Base-by-base conservation (phyloP, 2,329 filamentous ascomycete species). In the Colletotrichum filicis region DNA sequence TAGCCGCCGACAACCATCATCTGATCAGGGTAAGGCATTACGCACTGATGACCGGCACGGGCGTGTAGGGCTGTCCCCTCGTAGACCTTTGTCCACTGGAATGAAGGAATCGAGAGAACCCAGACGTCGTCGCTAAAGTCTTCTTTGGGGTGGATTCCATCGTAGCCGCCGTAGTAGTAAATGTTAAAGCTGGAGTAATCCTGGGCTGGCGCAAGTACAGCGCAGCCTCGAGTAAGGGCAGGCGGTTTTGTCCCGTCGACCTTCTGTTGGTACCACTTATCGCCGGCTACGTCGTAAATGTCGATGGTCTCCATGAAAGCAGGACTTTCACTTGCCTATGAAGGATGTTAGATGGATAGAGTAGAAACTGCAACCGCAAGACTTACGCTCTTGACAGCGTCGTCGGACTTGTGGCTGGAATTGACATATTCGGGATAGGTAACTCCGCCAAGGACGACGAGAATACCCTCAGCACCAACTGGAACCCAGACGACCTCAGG, bases 161-260 rank as follows among this genome's bases (percentile, higher is more conserved):
- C 83, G 78, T 93, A 95, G 0, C 94, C 94, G 19, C 93, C 94
- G 77, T 95, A 97, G 83, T 94, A 94, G 84, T 96, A 95, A 62
- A 97, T 92, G 79, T 95, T 95, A 81, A 92, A 94, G 71, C 92
- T 95, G 12, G 92, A 93, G 42, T 86, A 87, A 78, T 95, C 93
- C 57, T 90, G 86, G 16, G 94, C 92, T 0, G 90, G 86, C n/a
- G 90, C 93, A 1, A 94, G 90, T 0, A 95, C 92, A 4, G 93
- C 92, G 78, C 94, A 97, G 79, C 92, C 87, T 87, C 93, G 80
- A 82, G 93, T 79, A 82, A 89, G 80, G 84, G 90, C 83, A 0
- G 91, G 89, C 0, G 89, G 90, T 30, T 1, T 62, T 0, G 86
- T 85, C 2, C 89, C 90, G 4, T 85, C 86, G 0, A 93, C 94